Evolutionary conservation across 108 stramenopile species (phyloP), one percentile per base, ranked within the genome.

Genomic region (Cyclotella choctawhatcheeana): DNA sequence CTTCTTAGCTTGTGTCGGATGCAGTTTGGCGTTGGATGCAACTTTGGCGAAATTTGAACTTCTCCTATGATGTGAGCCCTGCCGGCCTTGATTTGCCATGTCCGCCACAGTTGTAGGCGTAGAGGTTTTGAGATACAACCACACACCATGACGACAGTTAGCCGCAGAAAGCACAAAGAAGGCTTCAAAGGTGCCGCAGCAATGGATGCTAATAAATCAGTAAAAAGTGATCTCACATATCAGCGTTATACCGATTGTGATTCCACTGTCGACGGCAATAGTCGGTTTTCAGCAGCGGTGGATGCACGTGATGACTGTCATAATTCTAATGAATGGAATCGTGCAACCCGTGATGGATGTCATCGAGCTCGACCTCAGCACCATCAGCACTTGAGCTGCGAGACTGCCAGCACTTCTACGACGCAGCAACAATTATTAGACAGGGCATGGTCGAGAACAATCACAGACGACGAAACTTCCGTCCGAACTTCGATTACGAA

Each of bases 191-290:
- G n/a, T n/a, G n/a, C 7, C 43, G 51, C 25, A 50, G 26, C 58
- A 40, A 60, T 62, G 14, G 60, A 47, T 21, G 48, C 71, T 52
- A 24, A 62, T n/a, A 47, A 48, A n/a, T 64, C 63, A 30, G 17
- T 29, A 1, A 27, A 26, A 37, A 47, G 63, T 21, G 45, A 48
- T 17, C 31, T 20, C 29, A 30, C 21, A 8, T 64, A 64, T 31
- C 24, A 47, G 20, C 63, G 63, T 29, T 64, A 64, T 44, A 64
- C 63, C 24, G 45, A 64, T 26, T 47, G 44, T 26, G 63, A 64
- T 30, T 64, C 63, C 3, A 17, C 17, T 26, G 5, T 13, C n/a
- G 45, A 7, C 8, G 5, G 29, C 37, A 44, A 17, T 27, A 16
- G n/a, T n/a, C n/a, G n/a, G n/a, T n/a, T n/a, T n/a, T n/a, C 21